Percentiles rank a stretch among this genome's conserved stretches.
phyloP scores from a whole-genome alignment of 768 basidiomycete genomes.

The Mycena olivaceomarginata region DNA sequence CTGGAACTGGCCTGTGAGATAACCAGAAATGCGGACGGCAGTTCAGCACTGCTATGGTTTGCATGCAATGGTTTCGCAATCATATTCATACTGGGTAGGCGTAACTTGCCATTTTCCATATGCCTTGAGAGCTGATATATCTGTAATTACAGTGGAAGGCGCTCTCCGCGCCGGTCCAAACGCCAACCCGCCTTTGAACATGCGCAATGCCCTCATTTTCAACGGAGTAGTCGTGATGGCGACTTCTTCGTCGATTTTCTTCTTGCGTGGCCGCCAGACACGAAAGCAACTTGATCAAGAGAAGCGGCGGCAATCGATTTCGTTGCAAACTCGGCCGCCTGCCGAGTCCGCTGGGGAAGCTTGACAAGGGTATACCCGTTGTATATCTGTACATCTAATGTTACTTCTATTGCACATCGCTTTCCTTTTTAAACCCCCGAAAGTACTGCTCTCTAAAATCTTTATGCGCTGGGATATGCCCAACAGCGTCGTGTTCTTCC shows the following conservation, averaged over 20 bases:
- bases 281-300: constrained; percentile 79
- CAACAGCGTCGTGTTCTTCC: constrained; percentile 43
- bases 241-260: constrained; percentile 64
- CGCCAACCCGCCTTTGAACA: constrained; percentile 84
- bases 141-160: constrained; percentile 68
- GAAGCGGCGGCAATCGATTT: constrained; percentile 54
- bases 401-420: neutral
- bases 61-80: constrained; percentile 79
- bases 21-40: constrained; percentile 87
- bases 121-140: constrained; percentile 4
- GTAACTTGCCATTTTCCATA: constrained; percentile 39
- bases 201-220: constrained; percentile 82
- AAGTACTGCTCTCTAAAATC: constrained; percentile 95
- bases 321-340: constrained; percentile 34
- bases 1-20: constrained; percentile 89
- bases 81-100: constrained; percentile 52
- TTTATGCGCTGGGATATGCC: constrained; percentile 87
- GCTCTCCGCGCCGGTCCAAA: constrained; percentile 78
- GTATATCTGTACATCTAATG: too few relatives aligned
- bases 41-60: constrained; percentile 87
- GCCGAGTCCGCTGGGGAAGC: neutral
- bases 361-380: neutral
- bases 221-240: constrained; percentile 71
- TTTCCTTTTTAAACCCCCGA: constrained; percentile 80
- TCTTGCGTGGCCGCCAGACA: constrained; percentile 76